Base-by-base conservation (phyloP, 2,329 filamentous ascomycete species). In the Exophiala sp. region DNA sequence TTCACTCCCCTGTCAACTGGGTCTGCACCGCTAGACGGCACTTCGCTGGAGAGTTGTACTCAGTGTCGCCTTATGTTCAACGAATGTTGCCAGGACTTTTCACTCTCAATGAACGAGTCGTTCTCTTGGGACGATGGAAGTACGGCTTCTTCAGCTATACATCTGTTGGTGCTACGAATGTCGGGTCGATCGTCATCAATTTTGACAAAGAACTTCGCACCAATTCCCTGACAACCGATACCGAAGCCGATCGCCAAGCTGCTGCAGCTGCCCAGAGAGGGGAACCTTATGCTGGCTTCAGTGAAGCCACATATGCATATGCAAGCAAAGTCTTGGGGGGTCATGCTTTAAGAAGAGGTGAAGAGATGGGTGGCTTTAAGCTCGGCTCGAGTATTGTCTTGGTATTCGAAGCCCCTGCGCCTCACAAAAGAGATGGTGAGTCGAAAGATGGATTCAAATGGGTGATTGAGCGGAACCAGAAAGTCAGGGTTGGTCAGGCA, bases 361-460 rank as follows among this genome's bases (percentile, higher is more conserved):
- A 97, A 65, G 93, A 98, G 69, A 97, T 98, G 89, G 93, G 93
- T 47, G 94, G 93, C 0, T 98, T 98, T 71, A 88, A 94, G 72
- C 76, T 98, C 2, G 93, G 93, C 16, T 95, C 88, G 66, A 95
- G 91, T 1, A 83, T 98, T 59, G 93, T 98, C 32, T 74, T 98
- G 45, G 89, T 98, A 0, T 98, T 98, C 65, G 94, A 98, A 70
- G 93, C 93, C 10, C 93, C 93, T 0, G 80, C 83, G 60, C 80
- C 80, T 11, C 63, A 69, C 22, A 65, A 75, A 38, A 74, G 75
- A 43, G 74, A 72, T 16, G 75, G 74, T 1, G 72, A 76, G 44
- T 8, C 37, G 2, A 79, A 75, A 50, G 80, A 78, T 11, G 89
- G 89, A 0, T 97, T 88, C 79, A 79, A 76, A 54, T 98, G 93